Conservation (phyloP, 805 yeast genomes). For the Cyberlindnera amylophila region DNA sequence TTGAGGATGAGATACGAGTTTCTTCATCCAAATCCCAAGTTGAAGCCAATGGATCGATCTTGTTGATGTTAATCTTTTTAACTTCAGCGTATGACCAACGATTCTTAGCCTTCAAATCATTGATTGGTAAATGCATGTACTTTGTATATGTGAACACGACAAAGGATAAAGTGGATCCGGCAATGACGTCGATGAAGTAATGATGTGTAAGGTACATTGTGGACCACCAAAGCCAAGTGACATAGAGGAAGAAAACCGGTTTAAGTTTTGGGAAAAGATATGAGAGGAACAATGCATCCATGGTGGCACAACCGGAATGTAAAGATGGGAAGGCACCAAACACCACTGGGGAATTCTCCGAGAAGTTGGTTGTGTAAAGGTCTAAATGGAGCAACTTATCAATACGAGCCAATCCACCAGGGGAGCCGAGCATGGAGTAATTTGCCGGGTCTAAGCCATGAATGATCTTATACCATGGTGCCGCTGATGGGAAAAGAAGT, state of each 20-base stretch:
- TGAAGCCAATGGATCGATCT: slow-evolving; percentile 34
- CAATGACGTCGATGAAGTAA: slow-evolving; percentile 87
- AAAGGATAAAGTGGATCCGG: slow-evolving; percentile 85
- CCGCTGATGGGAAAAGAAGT: slow-evolving; percentile 86
- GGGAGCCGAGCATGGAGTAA: slow-evolving; percentile 87
- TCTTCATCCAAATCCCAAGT: slow-evolving; percentile 30
- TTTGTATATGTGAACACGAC: slow-evolving; percentile 66
- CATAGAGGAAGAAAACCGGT: slow-evolving; percentile 69
- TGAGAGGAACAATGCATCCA: slow-evolving; percentile 84
- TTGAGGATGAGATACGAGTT: slow-evolving; percentile 3
- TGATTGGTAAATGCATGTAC: slow-evolving; percentile 62
- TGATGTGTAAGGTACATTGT: slow-evolving; percentile 98
- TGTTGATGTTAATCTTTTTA: slow-evolving; percentile 31
- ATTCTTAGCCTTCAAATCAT: slow-evolving; percentile 49
- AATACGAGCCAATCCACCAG: slow-evolving; percentile 91
- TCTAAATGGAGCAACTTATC: slow-evolving; percentile 76
- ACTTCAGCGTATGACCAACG: slow-evolving; percentile 62
- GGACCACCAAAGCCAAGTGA: slow-evolving; percentile 96
- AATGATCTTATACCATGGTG: slow-evolving; percentile 91
- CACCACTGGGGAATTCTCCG: slow-evolving; percentile 79
- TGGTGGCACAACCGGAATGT: slow-evolving; percentile 91
- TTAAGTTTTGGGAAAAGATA: slow-evolving; percentile 74
- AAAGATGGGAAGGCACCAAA: slow-evolving; percentile 89
- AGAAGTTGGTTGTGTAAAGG: slow-evolving; percentile 77
- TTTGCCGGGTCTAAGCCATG: slow-evolving; percentile 89